Base-by-base conservation (phyloP, 1,284 basidiomycete genomes). In the Lignosus rhinocerotis region DNA sequence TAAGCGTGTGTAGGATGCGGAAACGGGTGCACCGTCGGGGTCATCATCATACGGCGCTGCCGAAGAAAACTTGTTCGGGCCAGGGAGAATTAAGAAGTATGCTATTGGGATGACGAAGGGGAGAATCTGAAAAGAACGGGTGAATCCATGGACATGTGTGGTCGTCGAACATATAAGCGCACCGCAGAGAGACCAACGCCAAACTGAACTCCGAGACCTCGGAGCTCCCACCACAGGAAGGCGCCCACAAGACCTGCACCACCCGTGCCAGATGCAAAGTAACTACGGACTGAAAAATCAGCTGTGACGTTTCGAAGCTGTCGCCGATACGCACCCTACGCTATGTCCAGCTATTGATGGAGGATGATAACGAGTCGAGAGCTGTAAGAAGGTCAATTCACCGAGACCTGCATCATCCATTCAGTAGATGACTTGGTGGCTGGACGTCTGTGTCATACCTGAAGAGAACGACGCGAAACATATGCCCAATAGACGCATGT, bases 201-300 rank as follows among this genome's bases (percentile, higher is more conserved):
- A 7, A 77, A 70, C 50, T 86, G 83, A 6, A 99, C 93, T 12
- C 96, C 96, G 1, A 97, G 75, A 0, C 86, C 85, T 36, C 97
- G 81, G 1, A 98, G 78, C 63, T 94, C 80, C 96, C 96, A 98
- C 96, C 96, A 99, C 6, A 97, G 72, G 41, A 90, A 89, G 0
- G 96, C 95, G 6, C 96, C 97, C 0, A 91, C 89, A 5, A 98
- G 82, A 0, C 96, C 96, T 0, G 96, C 96, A 1, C 92, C 94
- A 1, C 96, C 96, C 0, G 96, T 99, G 0, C 96, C 96, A 8
- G 90, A 90, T 3, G 93, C 88, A 73, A 94, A 96, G 67, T 91
- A 92, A 1, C 88, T 91, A 50, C 17, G 36, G 34, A 43, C 33
- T 47, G 39, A 12, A 25, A 16, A 19, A 17, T 41, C 8, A 30